Evolutionary conservation across 257 asterid genomes (phyloP), one percentile per base, ranked within the genome.

Genomic region (Thymus quinquecostatus): DNA sequence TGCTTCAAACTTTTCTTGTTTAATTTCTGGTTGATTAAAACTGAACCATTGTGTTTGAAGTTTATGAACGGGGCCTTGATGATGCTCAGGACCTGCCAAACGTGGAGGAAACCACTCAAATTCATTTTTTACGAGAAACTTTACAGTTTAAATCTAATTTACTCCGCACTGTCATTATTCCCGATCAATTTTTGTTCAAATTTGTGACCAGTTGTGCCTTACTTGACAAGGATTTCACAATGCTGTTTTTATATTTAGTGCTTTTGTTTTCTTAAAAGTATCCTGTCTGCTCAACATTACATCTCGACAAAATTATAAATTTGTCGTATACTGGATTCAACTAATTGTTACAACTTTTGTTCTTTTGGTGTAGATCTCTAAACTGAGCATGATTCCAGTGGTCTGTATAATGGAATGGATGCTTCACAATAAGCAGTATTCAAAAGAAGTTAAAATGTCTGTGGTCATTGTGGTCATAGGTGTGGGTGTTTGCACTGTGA

Each of bases 361-460:
- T 70, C 38, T 62, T 64, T 64, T 44, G 55, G 41, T 86, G 87
- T 75, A 93, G 98, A 93, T 93, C 74, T 93, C 98, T 64, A 93
- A 93, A 81, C 76, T 93, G 86, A 93, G 97, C 89, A 93, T 93
- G 98, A 93, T 93, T 81, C 98, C 98, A 1, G 98, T 93, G 72
- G 98, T 93, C 51, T 93, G 98, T 60, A 68, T 91, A 13, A 81
- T 93, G 97, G 98, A 93, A 79, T 93, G 98, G 98, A 82, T 93
- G 82, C 86, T 93, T 72, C 97, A 93, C 32, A 89, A 64, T 67
- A 93, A 93, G 84, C 86, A 82, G 67, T 93, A 87, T 88, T 32
- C 94, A 9, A 89, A 75, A 64, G 96, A 93, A 80, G 97, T 93
- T 74, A 93, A 93, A 78, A 64, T 85, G 75, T 58, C 98, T 13